Percentiles rank a stretch among this genome's conserved stretches.
Evolutionary conservation across 164 flowering plant species (phyloP).

Genomic region (Kalanchoe fedtschenkoi): DNA sequence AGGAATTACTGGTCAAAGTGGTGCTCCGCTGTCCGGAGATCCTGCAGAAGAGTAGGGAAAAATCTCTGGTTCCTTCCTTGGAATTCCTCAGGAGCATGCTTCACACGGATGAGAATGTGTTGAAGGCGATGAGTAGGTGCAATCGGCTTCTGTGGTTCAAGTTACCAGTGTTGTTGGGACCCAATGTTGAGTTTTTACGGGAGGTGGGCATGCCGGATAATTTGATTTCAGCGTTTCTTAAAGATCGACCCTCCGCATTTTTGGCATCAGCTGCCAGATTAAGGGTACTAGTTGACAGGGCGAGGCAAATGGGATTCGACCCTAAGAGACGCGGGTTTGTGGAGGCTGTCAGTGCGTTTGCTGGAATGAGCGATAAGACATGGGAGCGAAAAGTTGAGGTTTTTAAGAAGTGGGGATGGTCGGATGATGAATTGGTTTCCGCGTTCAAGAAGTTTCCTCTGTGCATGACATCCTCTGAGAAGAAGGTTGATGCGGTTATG

Average conservation of each 20-base stretch:
- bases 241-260: background rate
- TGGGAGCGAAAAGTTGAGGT: slow-evolving; percentile 2
- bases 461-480: slow-evolving; percentile 3
- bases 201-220: slow-evolving; percentile 5
- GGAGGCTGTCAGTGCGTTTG: background rate
- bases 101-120: background rate
- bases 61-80: background rate
- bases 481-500: slow-evolving; percentile 1
- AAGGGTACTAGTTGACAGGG: background rate
- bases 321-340: slow-evolving; percentile 1
- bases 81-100: background rate
- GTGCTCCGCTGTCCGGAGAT: background rate
- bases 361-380: slow-evolving; percentile 1
- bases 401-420: slow-evolving; percentile 9
- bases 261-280: background rate
- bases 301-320: slow-evolving; percentile 4
- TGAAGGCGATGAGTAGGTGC: background rate
- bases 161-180: background rate
- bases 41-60: background rate
- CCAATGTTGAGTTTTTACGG: slow-evolving; percentile 6
- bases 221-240: background rate
- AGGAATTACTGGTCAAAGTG: background rate
- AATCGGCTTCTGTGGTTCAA: background rate
- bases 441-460: slow-evolving; percentile 8
- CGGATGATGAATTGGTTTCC: background rate